Conservation (phyloP, 257 asterid genomes). For the Nicotiana tomentosiformis region DNA sequence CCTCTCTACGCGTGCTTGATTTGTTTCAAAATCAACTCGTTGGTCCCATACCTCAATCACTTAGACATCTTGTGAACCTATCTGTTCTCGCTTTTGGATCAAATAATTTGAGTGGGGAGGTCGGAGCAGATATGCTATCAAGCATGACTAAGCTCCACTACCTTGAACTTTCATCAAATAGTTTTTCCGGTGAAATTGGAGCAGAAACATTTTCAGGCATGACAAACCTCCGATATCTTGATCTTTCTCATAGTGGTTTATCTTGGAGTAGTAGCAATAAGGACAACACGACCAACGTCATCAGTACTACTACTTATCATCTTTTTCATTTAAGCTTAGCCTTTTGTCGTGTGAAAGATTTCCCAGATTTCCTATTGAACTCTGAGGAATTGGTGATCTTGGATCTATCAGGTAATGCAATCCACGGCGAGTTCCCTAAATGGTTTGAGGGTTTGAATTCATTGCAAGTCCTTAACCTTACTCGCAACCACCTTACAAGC, state of each 20-base stretch:
- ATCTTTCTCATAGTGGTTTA: not conserved
- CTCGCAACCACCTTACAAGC: constrained; percentile 1
- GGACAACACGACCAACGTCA: not conserved
- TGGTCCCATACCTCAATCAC: too few relatives aligned
- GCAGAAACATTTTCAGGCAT: not conserved
- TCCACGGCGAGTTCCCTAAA: not conserved
- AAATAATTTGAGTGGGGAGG: not conserved
- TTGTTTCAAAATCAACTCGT: too few relatives aligned
- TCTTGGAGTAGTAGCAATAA: not conserved
- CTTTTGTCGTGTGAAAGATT: not conserved
- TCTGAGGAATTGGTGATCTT: fast-evolving
- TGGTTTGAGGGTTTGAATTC: not conserved
- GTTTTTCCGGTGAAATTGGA: not conserved
- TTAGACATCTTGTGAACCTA: too few relatives aligned
- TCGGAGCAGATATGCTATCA: not conserved
- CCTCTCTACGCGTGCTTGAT: too few relatives aligned
- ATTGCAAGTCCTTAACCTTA: not conserved
- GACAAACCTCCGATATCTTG: not conserved
- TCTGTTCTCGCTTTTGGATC: too few relatives aligned
- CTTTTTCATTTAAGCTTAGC: fast-evolving
- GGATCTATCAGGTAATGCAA: not conserved
- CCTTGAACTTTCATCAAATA: constrained; percentile 3
- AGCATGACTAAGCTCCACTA: not conserved
- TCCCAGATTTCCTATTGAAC: not conserved
- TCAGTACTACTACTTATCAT: not conserved